Conservation (phyloP, 345 rosid genomes). For the Orychophragmus violaceus region DNA sequence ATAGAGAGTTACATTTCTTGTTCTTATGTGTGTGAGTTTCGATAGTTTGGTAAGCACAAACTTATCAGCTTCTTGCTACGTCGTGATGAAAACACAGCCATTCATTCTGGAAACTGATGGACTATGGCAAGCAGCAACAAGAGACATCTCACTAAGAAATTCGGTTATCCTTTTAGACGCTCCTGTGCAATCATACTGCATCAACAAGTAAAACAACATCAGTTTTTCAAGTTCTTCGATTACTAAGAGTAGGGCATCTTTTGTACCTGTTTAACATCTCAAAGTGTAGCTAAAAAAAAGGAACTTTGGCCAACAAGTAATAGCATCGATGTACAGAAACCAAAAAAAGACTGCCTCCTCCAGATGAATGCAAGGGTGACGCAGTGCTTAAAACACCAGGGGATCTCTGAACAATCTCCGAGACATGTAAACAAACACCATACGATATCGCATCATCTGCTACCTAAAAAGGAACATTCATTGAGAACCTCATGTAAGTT, state of each 20-base stretch:
- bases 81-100: too few species aligned
- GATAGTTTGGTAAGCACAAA: too few species aligned
- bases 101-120: slow-evolving; percentile 37
- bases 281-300: slow-evolving; percentile 87
- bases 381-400: too few species aligned
- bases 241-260: slow-evolving; percentile 10
- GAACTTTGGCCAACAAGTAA: slow-evolving; percentile 83
- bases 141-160: slow-evolving; percentile 64
- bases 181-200: slow-evolving; percentile 93
- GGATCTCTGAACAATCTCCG: too few species aligned
- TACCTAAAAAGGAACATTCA: slow-evolving; percentile 51
- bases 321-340: slow-evolving; percentile 97
- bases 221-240: background rate
- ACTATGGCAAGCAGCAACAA: slow-evolving; percentile 40
- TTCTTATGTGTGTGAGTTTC: too few species aligned
- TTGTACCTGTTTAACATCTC: slow-evolving; percentile 86
- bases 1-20: too few species aligned
- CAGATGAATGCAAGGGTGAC: too few species aligned
- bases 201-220: slow-evolving; percentile 24
- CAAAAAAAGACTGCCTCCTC: slow-evolving; percentile 70
- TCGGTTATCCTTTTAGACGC: slow-evolving; percentile 85
- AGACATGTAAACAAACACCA: slow-evolving; percentile 94
- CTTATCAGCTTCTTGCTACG: too few species aligned
- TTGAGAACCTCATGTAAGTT: too few species aligned
- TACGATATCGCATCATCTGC: slow-evolving; percentile 82